These are phyloP conservation scores for Haplosporangium gracile DNA, from an alignment of 192 early-diverging fungal genomes.

Conservation along the genomic window DNA sequence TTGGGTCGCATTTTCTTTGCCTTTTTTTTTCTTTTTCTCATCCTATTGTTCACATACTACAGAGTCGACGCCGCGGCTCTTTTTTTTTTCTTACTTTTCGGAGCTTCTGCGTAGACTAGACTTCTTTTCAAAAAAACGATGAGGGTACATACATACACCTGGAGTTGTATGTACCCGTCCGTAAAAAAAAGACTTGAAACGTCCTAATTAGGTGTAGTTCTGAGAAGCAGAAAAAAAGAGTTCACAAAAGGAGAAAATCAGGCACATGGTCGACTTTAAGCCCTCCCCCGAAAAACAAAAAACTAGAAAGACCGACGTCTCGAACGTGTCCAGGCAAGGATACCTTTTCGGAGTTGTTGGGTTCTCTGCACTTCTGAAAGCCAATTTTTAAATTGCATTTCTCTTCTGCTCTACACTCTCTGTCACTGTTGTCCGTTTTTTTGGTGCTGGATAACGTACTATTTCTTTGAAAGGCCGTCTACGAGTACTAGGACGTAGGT, in stretches of 20 bases:
- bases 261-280: neutral
- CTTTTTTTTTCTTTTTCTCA: too few species aligned
- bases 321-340: neutral
- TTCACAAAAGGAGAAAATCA: slow-evolving; percentile 5
- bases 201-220: neutral
- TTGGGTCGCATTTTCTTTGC: too few species aligned
- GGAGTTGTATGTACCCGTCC: neutral
- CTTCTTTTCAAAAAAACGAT: too few species aligned
- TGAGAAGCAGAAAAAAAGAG: neutral
- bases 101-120: too few species aligned
- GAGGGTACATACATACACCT: too few species aligned
- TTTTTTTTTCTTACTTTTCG: too few species aligned
- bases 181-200: neutral
- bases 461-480: neutral
- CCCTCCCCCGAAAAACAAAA: too few species aligned
- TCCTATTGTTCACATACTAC: too few species aligned
- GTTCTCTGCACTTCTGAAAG: too few species aligned
- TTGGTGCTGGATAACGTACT: neutral
- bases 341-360: neutral
- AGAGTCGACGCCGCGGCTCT: too few species aligned
- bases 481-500: neutral
- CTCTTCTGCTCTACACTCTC: neutral
- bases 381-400: neutral
- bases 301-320: neutral
- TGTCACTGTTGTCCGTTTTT: neutral